A percentile compares a stretch with the other conserved stretches of the same genome.
phyloP scores from a whole-genome alignment of 179 eudicot species.

The Pouteria campechiana region DNA sequence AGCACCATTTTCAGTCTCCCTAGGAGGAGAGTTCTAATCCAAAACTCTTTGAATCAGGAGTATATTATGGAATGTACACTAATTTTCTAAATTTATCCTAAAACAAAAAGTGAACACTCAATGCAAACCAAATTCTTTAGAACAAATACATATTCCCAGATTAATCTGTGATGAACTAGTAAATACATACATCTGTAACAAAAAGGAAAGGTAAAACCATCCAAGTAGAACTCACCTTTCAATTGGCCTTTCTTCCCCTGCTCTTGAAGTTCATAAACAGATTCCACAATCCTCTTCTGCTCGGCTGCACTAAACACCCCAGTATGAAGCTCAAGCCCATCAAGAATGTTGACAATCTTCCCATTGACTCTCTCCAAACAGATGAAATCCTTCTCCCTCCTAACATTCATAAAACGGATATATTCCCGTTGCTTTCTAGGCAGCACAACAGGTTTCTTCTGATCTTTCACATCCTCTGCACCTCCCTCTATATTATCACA shows the following conservation, averaged over 20 bases:
- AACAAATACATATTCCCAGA: too few relatives aligned
- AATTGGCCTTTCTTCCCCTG: slow-evolving; percentile 62
- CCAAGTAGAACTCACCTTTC: slow-evolving; percentile 74
- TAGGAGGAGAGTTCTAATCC: too few relatives aligned
- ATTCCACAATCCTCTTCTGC: slow-evolving; percentile 75
- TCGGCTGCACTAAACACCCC: slow-evolving; percentile 87
- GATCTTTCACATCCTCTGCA: slow-evolving; percentile 38
- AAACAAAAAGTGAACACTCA: too few relatives aligned
- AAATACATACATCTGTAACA: too few relatives aligned
- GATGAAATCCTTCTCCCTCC: slow-evolving; percentile 68
- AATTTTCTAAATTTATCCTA: too few relatives aligned
- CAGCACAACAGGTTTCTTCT: too few relatives aligned
- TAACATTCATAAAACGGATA: slow-evolving; percentile 46
- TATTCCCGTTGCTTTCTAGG: slow-evolving; percentile 65
- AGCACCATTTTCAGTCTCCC: too few relatives aligned
- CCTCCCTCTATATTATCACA: slow-evolving; percentile 23
- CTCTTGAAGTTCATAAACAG: slow-evolving; percentile 44
- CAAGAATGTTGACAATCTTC: slow-evolving; percentile 58
- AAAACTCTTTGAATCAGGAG: too few relatives aligned
- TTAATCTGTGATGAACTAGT: too few relatives aligned
- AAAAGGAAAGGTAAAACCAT: too few relatives aligned
- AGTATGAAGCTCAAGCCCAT: slow-evolving; percentile 82
- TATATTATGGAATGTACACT: too few relatives aligned
- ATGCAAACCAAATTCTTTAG: too few relatives aligned
- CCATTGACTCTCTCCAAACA: slow-evolving; percentile 65